Evolutionary conservation across 2,329 filamentous ascomycete species (phyloP), one percentile per base, ranked within the genome.

Genomic region (Cephalotrichum gorgonifer): DNA sequence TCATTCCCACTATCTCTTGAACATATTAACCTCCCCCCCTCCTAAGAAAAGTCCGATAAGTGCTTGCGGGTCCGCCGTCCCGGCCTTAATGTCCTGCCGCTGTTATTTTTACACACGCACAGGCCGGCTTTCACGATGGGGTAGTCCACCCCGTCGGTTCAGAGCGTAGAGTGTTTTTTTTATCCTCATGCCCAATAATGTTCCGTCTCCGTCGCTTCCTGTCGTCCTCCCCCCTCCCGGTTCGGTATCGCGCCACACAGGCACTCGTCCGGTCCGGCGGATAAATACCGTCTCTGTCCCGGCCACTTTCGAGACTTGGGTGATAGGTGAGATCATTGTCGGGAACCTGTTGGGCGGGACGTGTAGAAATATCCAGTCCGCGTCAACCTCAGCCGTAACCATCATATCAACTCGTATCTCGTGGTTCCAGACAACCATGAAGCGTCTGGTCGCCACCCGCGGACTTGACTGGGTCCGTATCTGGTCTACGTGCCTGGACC

Each of bases 71-170:
- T 20, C 6, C 9, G 27, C 28, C 12, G 20, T 28, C 30, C 44
- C 17, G 23, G n/a, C n/a, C n/a, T 47, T 47, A 47, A 47, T 47
- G 45, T 47, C 45, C 45, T 47, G 33, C 45, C 45, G 45, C 45
- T 47, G 45, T 41, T 47, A 47, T 47, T 47, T 47, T 47, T 39
- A 12, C 38, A 9, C 14, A n/a, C 31, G 33, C 31, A 17, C 35
- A n/a, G n/a, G 20, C 25, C 23, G 31, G 15, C 23, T 26, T 22
- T 30, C 3, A 22, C 23, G 22, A 47, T 28, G 28, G 27, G 39
- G 20, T 11, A 25, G 22, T 42, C 39, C 39, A 42, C 20, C 22
- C 39, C 39, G 39, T 42, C 39, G 39, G 20, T 23, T 14, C 6
- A 12, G 27, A 17, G 20, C 33, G 33, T 38, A n/a, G n/a, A n/a